A percentile compares a stretch with the other conserved stretches of the same genome.
Evolutionary conservation across 1,284 basidiomycete species (phyloP).

Genomic region (Termitomyces sp.): DNA sequence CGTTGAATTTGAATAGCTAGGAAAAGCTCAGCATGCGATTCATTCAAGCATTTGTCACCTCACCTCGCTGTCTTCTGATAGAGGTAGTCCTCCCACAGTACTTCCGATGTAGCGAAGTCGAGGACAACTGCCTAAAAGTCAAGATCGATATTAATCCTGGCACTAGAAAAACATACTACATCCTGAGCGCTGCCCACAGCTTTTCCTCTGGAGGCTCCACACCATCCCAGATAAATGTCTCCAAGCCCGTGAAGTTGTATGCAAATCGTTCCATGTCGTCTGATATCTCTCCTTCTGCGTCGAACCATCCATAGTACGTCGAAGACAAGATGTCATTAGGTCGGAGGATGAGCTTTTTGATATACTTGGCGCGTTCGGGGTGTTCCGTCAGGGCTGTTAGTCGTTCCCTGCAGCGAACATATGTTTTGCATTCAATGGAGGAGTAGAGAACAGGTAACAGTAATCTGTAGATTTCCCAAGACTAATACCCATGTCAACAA

Average conservation of each 20-base stretch:
- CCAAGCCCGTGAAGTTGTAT: constrained; percentile 36
- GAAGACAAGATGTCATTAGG: constrained; percentile 28
- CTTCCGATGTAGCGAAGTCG: constrained; percentile 40
- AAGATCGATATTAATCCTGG: neutral
- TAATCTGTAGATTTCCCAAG: constrained; percentile 5
- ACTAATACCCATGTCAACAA: constrained; percentile 7
- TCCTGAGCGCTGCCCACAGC: constrained; percentile 44
- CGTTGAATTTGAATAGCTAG: constrained; percentile 46
- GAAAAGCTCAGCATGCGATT: neutral
- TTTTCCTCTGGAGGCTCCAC: constrained; percentile 44
- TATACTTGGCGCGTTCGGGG: constrained; percentile 40
- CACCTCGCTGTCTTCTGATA: constrained; percentile 42
- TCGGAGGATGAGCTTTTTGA: constrained; percentile 38
- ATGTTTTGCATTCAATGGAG: constrained; percentile 14
- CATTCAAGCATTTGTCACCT: constrained; percentile 14
- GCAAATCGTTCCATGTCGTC: constrained; percentile 29
- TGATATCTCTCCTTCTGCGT: constrained; percentile 24
- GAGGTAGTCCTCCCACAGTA: constrained; percentile 39
- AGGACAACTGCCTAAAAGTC: constrained; percentile 36
- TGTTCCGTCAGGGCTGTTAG: constrained; percentile 17
- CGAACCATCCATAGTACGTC: constrained; percentile 19
- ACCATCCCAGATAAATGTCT: constrained; percentile 50
- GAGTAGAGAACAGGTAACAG: constrained; percentile 15
- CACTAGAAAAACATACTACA: constrained; percentile 31
- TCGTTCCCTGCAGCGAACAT: constrained; percentile 15